These are phyloP conservation scores for Pilasporangium apinafurcum DNA, from an alignment of 352 stramenopile species.

Conservation along the genomic window DNA sequence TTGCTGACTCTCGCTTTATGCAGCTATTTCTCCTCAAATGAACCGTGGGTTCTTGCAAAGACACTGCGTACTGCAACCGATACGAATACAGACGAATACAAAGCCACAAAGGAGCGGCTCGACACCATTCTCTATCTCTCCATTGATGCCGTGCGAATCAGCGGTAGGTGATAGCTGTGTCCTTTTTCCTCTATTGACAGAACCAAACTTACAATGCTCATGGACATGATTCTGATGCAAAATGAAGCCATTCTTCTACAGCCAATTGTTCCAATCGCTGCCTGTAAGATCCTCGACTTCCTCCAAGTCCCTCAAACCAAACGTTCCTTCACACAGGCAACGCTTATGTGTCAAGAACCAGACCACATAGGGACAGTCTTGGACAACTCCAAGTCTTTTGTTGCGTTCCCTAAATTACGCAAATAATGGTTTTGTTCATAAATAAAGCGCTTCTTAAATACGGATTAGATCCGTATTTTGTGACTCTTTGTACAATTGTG, in stretches of 20 bases:
- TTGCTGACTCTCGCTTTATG: neutral
- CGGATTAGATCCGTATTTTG: too few species aligned
- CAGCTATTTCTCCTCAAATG: conserved; percentile 73
- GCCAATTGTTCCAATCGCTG: conserved; percentile 49
- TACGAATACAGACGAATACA: conserved; percentile 19
- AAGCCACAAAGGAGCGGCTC: conserved; percentile 31
- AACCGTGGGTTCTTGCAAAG: conserved; percentile 77
- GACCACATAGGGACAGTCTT: conserved; percentile 29
- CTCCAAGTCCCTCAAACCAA: conserved; percentile 40
- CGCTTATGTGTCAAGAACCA: conserved; percentile 18
- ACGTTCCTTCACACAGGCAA: conserved; percentile 45
- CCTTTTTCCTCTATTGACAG: neutral
- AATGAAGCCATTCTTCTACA: conserved; percentile 63
- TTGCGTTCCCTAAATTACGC: conserved; percentile 58
- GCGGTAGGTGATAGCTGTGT: conserved; percentile 24
- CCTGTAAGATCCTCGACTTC: conserved; percentile 67
- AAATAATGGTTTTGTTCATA: too few species aligned
- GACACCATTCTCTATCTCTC: conserved; percentile 65
- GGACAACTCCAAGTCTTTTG: conserved; percentile 59
- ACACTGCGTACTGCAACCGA: conserved; percentile 27
- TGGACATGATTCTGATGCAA: neutral
- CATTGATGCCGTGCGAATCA: conserved; percentile 66
- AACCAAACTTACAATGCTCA: neutral
- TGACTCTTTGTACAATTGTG: too few species aligned
- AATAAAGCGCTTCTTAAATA: too few species aligned